A percentile compares a stretch with the other conserved stretches of the same genome.
Conservation (phyloP, 257 asterid genomes). For the Echites panduratus region DNA sequence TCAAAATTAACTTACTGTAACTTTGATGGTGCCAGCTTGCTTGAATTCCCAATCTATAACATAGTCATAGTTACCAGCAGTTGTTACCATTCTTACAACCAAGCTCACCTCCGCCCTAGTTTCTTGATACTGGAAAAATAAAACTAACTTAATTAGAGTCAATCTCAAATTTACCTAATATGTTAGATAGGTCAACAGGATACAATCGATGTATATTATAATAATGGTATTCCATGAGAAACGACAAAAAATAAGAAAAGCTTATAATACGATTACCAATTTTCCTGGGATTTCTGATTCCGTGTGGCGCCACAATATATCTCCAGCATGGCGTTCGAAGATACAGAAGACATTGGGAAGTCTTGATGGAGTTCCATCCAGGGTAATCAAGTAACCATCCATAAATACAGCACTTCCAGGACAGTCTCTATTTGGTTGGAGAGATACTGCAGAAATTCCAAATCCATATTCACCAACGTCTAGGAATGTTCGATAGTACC, state of each 20-base stretch:
- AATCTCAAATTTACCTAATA: not conserved
- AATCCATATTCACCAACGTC: constrained; percentile 67
- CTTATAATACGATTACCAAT: constrained; percentile 20
- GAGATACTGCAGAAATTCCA: constrained; percentile 46
- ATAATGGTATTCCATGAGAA: not conserved
- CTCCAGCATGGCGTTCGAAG: constrained; percentile 56
- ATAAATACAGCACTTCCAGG: constrained; percentile 46
- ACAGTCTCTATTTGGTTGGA: constrained; percentile 55
- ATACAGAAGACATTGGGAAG: constrained; percentile 41
- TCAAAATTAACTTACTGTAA: constrained; percentile 39
- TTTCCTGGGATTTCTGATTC: constrained; percentile 38
- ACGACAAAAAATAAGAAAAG: too few relatives aligned
- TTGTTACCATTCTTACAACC: constrained; percentile 70
- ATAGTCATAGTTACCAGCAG: constrained; percentile 70
- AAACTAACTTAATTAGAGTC: not conserved
- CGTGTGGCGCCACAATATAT: constrained; percentile 72
- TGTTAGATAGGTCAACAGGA: too few relatives aligned
- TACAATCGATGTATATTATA: too few relatives aligned
- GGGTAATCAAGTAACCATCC: constrained; percentile 43
- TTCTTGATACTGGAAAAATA: constrained; percentile 42
- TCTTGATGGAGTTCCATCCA: constrained; percentile 42
- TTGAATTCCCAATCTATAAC: constrained; percentile 82
- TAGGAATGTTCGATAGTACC: constrained; percentile 57
- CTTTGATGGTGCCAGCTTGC: constrained; percentile 60
- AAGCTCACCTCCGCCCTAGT: constrained; percentile 45